Percentiles rank a stretch among this genome's conserved stretches.
These are phyloP conservation scores for Mycena metata DNA, from an alignment of 768 basidiomycete species.

Conservation along the genomic window DNA sequence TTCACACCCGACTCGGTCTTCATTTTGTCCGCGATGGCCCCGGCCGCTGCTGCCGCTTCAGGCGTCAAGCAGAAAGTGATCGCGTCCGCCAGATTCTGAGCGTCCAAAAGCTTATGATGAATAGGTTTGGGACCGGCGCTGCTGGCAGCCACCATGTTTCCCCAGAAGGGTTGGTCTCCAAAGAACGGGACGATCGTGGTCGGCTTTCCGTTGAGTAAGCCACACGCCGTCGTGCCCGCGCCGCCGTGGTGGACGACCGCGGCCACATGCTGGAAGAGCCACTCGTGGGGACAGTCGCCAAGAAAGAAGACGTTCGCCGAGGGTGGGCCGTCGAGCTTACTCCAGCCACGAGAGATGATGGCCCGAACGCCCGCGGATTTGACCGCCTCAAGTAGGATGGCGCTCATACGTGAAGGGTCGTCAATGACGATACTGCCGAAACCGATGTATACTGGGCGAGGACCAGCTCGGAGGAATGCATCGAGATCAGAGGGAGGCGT, in stretches of 20 bases:
- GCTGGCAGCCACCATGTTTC: constrained; percentile 56
- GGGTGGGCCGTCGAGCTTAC: constrained; percentile 44
- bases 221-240: constrained; percentile 63
- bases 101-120: constrained; percentile 22
- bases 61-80: constrained; percentile 51
- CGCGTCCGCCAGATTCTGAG: constrained; percentile 39
- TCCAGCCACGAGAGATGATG: constrained; percentile 61
- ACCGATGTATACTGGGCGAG: constrained; percentile 59
- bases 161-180: constrained; percentile 59
- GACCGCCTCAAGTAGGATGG: constrained; percentile 55
- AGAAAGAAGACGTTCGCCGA: constrained; percentile 55
- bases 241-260: constrained; percentile 63
- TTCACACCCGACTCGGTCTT: constrained; percentile 47
- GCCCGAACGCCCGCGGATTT: constrained; percentile 54
- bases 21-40: constrained; percentile 53
- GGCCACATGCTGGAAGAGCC: constrained; percentile 59
- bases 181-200: constrained; percentile 63
- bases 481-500: constrained; percentile 49
- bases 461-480: constrained; percentile 50
- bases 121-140: constrained; percentile 61
- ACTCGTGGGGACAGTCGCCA: constrained; percentile 63
- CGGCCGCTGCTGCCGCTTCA: constrained; percentile 51
- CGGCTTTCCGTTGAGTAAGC: constrained; percentile 56
- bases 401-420: constrained; percentile 38
- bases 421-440: constrained; percentile 49